These are phyloP conservation scores for Macroventuria anomochaeta DNA, from an alignment of 2,329 filamentous ascomycete genomes.

Conservation along the genomic window DNA sequence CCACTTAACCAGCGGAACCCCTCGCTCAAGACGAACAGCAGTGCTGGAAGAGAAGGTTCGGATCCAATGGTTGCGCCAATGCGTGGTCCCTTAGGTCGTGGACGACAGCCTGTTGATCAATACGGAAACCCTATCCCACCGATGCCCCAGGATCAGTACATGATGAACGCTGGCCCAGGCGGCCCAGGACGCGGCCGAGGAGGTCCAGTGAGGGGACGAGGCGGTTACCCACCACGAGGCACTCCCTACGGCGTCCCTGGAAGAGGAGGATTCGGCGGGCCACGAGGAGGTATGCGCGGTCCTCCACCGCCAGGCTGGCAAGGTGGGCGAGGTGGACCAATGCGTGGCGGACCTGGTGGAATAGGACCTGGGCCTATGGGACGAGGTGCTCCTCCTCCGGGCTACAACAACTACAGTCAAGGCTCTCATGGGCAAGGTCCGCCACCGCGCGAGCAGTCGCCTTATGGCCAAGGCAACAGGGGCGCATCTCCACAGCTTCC, in stretches of 20 bases:
- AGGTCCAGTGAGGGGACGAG: constrained; percentile 47
- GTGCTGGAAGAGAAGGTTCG: constrained; percentile 52
- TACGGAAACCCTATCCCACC: constrained; percentile 67
- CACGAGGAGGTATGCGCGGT: constrained; percentile 49
- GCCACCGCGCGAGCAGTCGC: constrained; percentile 43
- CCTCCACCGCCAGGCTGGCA: constrained; percentile 53
- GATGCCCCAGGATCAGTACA: constrained; percentile 54
- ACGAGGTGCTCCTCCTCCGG: constrained; percentile 52
- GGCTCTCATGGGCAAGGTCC: constrained; percentile 34
- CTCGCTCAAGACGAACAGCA: constrained; percentile 62
- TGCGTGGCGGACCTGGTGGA: constrained; percentile 41
- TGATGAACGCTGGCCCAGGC: constrained; percentile 49
- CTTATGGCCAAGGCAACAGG: constrained; percentile 50
- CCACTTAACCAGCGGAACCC: constrained; percentile 72
- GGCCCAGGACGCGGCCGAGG: constrained; percentile 51
- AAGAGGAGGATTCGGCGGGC: constrained; percentile 46
- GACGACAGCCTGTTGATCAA: constrained; percentile 61
- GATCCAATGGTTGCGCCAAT: constrained; percentile 40
- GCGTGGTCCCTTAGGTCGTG: constrained; percentile 46
- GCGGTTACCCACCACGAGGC: constrained; percentile 47
- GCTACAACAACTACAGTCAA: constrained; percentile 48
- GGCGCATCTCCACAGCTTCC: constrained; percentile 61
- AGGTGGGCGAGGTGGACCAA: constrained; percentile 42
- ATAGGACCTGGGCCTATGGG: constrained; percentile 48
- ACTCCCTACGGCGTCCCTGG: constrained; percentile 43